phyloP scores from a whole-genome alignment of 2,329 filamentous ascomycete species.

The Calonectria hongkongensis region DNA sequence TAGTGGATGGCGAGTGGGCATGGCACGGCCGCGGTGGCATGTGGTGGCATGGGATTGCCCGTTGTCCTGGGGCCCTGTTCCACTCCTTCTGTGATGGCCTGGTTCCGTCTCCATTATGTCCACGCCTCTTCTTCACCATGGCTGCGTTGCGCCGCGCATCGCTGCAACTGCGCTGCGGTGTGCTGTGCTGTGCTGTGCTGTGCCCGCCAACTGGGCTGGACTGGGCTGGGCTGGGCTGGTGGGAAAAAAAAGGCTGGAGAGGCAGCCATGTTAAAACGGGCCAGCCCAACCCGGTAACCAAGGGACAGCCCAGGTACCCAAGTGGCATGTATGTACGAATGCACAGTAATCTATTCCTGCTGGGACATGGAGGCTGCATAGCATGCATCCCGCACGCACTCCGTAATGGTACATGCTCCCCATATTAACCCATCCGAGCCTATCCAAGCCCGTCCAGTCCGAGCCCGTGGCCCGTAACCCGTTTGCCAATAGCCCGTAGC shows the following conservation, averaged over 20 bases:
- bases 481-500: conserved; percentile 34
- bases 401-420: conserved; percentile 24
- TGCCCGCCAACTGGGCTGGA: neutral
- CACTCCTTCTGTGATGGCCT: conserved; percentile 6
- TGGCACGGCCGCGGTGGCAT: conserved; percentile 38
- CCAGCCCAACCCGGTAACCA: conserved; percentile 25
- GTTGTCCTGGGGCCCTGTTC: conserved; percentile 25
- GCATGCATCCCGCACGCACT: conserved; percentile 24
- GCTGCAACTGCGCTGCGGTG: neutral
- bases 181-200: neutral
- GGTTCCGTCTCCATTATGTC: conserved; percentile 4
- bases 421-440: conserved; percentile 29
- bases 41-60: conserved; percentile 44
- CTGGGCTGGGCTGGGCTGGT: conserved; percentile 3
- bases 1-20: conserved; percentile 31
- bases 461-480: conserved; percentile 33
- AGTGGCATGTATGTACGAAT: conserved; percentile 24
- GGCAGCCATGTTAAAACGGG: conserved; percentile 18
- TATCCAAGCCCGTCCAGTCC: conserved; percentile 29
- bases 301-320: conserved; percentile 31
- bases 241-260: neutral
- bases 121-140: conserved; percentile 26
- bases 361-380: conserved; percentile 15
- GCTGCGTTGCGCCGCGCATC: neutral
- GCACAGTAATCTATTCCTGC: conserved; percentile 21